A percentile compares a stretch with the other conserved stretches of the same genome.
Evolutionary conservation across 2,329 filamentous ascomycete species (phyloP).

Genomic region (Tolypocladium tropicale): DNA sequence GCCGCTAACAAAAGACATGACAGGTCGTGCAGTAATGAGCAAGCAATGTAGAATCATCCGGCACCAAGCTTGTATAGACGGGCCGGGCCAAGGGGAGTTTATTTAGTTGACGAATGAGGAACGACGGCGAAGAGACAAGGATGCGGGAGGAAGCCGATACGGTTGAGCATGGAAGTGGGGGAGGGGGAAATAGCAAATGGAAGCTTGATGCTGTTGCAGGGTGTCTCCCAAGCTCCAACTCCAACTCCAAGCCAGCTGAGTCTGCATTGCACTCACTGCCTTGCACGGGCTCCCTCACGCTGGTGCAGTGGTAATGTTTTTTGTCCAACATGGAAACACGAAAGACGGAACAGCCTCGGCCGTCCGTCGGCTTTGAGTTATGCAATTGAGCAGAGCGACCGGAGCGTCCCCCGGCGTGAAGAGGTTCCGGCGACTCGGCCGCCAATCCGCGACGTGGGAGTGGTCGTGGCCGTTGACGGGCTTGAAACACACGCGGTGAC

Average conservation of each 20-base stretch:
- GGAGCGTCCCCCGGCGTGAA: too few relatives aligned
- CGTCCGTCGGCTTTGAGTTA: too few relatives aligned
- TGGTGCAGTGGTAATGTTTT: too few relatives aligned
- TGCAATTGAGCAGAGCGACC: too few relatives aligned
- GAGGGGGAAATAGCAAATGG: not conserved
- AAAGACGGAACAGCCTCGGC: too few relatives aligned
- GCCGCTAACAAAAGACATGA: not conserved
- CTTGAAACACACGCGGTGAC: not conserved
- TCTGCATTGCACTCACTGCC: too few relatives aligned
- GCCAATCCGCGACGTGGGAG: not conserved
- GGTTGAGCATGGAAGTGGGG: not conserved
- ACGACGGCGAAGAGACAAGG: not conserved
- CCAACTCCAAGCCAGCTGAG: not conserved
- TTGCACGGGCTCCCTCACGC: too few relatives aligned
- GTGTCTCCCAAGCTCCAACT: not conserved
- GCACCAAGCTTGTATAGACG: constrained; percentile 1
- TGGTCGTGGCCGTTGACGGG: not conserved
- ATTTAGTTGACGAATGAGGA: not conserved
- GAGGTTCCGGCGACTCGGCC: not conserved
- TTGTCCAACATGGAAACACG: too few relatives aligned
- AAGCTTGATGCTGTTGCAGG: not conserved
- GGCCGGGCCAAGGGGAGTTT: not conserved
- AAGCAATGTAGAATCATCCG: not conserved
- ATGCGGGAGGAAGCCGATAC: not conserved
- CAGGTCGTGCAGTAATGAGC: constrained; percentile 3